phyloP scores from a whole-genome alignment of 768 basidiomycete species.

The Tephrocybe sp. region DNA sequence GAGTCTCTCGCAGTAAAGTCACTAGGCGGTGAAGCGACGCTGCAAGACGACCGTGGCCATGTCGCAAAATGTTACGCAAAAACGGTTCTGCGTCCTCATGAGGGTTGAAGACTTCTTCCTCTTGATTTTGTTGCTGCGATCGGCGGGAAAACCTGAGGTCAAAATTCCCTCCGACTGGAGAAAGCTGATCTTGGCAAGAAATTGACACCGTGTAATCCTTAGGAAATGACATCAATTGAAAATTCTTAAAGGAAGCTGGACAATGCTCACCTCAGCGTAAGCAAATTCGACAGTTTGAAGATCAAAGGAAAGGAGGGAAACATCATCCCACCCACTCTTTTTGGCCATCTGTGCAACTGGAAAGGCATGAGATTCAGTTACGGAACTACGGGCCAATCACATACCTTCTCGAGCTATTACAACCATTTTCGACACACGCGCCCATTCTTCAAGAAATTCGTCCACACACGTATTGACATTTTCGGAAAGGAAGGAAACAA shows the following conservation, averaged over 20 bases:
- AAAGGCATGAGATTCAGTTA: background rate
- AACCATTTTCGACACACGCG: constrained; percentile 88
- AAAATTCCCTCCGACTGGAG: constrained; percentile 66
- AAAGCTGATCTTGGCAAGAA: constrained; percentile 74
- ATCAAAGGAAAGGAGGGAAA: constrained; percentile 86
- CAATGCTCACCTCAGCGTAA: constrained; percentile 55
- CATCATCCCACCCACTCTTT: constrained; percentile 65
- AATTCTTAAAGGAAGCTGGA: background rate
- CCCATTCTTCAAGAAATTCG: constrained; percentile 92
- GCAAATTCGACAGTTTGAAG: constrained; percentile 90
- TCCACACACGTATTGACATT: constrained; percentile 87
- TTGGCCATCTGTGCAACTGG: constrained; percentile 83
- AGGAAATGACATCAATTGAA: background rate
- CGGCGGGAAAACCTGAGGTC: constrained; percentile 69
- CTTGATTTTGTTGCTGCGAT: constrained; percentile 18
- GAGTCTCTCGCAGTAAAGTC: constrained; percentile 66
- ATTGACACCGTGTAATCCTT: constrained; percentile 79
- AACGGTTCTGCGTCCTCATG: constrained; percentile 79
- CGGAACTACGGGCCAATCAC: constrained; percentile 1
- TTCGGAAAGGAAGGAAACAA: constrained; percentile 86
- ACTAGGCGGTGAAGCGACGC: constrained; percentile 66
- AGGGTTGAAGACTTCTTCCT: constrained; percentile 52
- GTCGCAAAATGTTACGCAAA: constrained; percentile 66
- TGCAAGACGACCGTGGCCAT: constrained; percentile 61
- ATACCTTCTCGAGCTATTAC: constrained; percentile 87